phyloP scores from a whole-genome alignment of 2,329 filamentous ascomycete genomes.

The Ramichloridium luteum region DNA sequence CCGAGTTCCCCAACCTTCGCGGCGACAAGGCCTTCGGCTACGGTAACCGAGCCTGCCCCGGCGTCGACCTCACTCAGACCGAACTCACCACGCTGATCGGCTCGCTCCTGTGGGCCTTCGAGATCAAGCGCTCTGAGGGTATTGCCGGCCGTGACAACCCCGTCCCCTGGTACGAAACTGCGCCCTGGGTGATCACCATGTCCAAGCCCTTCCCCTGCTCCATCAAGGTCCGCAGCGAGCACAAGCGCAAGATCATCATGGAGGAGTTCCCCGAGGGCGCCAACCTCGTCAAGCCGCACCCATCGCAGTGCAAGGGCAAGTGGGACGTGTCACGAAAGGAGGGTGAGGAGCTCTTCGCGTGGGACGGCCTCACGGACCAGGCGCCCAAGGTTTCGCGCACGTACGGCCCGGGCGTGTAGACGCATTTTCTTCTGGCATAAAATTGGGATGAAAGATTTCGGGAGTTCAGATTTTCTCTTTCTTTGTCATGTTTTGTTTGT shows the following conservation, averaged over 20 bases:
- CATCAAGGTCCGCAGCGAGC: slow-evolving; percentile 20
- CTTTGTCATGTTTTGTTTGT: too few species aligned
- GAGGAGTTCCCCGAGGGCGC: slow-evolving; percentile 16
- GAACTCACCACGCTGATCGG: slow-evolving; percentile 23
- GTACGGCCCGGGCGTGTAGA: neutral
- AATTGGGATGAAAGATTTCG: too few species aligned
- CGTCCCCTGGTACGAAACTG: slow-evolving; percentile 23
- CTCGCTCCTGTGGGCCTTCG: slow-evolving; percentile 21
- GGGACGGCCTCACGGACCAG: slow-evolving; percentile 17
- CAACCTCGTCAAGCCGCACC: slow-evolving; percentile 15
- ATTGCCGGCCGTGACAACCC: slow-evolving; percentile 14
- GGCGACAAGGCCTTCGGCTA: slow-evolving; percentile 25
- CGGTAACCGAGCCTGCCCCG: slow-evolving; percentile 25
- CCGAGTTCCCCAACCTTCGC: slow-evolving; percentile 24
- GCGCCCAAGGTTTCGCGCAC: slow-evolving; percentile 5
- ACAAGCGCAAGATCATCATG: slow-evolving; percentile 21
- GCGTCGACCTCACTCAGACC: slow-evolving; percentile 22
- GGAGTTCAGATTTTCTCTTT: too few species aligned
- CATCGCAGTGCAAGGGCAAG: slow-evolving; percentile 11
- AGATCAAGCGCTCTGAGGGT: slow-evolving; percentile 19
- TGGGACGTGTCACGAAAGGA: slow-evolving; percentile 14
- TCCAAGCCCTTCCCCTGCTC: slow-evolving; percentile 21
- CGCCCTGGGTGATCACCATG: slow-evolving; percentile 26
- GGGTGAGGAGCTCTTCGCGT: slow-evolving; percentile 13
- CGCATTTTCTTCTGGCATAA: too few species aligned